These are phyloP conservation scores for Gleditsia sinensis DNA, from an alignment of 306 rosid genomes.

Conservation along the genomic window DNA sequence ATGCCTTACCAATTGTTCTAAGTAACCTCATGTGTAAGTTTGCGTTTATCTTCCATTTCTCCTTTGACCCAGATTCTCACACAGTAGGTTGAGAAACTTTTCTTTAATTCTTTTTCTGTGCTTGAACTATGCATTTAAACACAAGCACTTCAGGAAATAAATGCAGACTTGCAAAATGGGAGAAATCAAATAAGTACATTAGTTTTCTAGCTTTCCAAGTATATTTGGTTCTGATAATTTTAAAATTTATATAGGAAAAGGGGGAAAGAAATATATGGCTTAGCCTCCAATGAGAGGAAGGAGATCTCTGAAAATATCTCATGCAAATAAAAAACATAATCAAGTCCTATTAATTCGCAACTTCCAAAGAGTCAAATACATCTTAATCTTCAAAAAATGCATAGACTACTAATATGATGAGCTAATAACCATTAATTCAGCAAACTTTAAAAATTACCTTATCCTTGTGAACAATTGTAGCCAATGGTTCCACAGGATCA, in stretches of 20 bases:
- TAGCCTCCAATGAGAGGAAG: not conserved
- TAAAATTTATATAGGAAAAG: not conserved
- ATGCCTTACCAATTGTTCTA: not conserved
- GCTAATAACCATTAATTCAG: not conserved
- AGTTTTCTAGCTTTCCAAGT: not conserved
- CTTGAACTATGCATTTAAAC: conserved; percentile 6
- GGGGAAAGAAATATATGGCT: too few species aligned
- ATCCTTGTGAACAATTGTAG: conserved; percentile 85
- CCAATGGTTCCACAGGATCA: conserved; percentile 81
- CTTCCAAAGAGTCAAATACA: not conserved
- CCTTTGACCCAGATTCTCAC: not conserved
- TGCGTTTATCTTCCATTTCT: too few species aligned
- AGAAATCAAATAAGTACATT: too few species aligned
- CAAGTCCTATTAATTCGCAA: conserved; percentile 20
- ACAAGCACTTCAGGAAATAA: conserved; percentile 1
- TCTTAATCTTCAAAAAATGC: conserved; percentile 15
- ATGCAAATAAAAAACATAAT: not conserved
- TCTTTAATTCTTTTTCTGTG: conserved; percentile 10
- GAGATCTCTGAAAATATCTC: conserved; percentile 2
- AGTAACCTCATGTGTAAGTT: too few species aligned
- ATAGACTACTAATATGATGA: not conserved
- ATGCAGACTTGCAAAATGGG: too few species aligned
- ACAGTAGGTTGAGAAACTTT: conserved; percentile 9
- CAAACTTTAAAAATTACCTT: conserved; percentile 50
- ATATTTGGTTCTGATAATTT: too few species aligned